These are phyloP conservation scores for Hyphopichia khmerensis DNA, from an alignment of 1,139 yeast species.

Conservation along the genomic window DNA sequence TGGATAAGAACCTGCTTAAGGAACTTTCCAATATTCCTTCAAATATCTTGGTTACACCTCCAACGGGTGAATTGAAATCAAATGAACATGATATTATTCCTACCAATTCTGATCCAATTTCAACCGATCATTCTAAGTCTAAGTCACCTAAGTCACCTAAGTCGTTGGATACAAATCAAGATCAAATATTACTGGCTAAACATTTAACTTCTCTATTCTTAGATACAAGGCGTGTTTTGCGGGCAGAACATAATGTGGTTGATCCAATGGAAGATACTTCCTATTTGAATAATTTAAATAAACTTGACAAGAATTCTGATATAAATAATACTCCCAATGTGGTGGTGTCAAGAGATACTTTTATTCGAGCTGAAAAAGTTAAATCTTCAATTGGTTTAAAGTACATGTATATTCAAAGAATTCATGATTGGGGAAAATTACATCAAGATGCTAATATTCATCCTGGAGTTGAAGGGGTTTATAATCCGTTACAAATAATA, in stretches of 20 bases:
- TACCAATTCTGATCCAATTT: background rate
- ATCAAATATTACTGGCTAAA: conserved; percentile 34
- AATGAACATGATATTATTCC: background rate
- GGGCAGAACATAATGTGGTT: conserved; percentile 41
- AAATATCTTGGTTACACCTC: background rate
- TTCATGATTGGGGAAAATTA: conserved; percentile 21
- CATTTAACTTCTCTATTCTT: conserved; percentile 43
- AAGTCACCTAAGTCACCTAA: background rate
- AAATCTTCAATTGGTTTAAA: conserved; percentile 50
- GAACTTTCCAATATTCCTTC: conserved; percentile 1
- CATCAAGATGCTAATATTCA: conserved; percentile 18
- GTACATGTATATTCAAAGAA: conserved; percentile 47
- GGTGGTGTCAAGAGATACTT: conserved; percentile 36
- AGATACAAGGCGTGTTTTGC: conserved; percentile 42
- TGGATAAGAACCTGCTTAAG: too few species aligned
- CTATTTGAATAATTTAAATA: background rate
- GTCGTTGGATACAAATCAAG: conserved; percentile 4
- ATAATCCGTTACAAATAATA: conserved; percentile 78
- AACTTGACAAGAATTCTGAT: conserved; percentile 1
- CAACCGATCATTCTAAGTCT: too few species aligned
- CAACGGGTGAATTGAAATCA: background rate
- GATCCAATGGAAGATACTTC: conserved; percentile 20
- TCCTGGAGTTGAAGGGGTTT: conserved; percentile 61
- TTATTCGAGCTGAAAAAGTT: conserved; percentile 53
- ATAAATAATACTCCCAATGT: conserved; percentile 5